phyloP scores from a whole-genome alignment of 495 filamentous ascomycete species.

The Trichoderma orchidacearum region DNA sequence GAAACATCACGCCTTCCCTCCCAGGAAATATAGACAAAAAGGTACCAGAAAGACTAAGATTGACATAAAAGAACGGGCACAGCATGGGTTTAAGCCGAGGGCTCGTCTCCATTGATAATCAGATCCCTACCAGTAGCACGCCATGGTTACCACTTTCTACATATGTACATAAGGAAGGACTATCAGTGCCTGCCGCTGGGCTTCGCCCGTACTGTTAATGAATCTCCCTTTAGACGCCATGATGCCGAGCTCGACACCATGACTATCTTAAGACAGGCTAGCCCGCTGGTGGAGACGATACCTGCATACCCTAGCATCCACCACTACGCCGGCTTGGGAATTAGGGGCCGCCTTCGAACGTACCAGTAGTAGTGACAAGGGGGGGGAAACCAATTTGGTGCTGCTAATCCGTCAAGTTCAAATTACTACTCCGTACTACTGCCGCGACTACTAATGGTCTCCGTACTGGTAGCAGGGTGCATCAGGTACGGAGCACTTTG shows the following conservation, averaged over 20 bases:
- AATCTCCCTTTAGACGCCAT: background rate
- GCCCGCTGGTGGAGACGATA: background rate
- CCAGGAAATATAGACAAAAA: background rate
- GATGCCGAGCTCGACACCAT: background rate
- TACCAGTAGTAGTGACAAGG: background rate
- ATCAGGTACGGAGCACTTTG: too few species aligned
- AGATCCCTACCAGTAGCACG: background rate
- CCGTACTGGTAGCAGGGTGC: too few species aligned
- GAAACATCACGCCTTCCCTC: background rate
- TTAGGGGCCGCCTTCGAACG: background rate
- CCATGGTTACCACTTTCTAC: background rate
- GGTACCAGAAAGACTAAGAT: background rate
- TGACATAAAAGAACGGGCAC: background rate
- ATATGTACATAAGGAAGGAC: background rate
- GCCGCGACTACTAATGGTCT: too few species aligned
- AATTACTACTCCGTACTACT: background rate
- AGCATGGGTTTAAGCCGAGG: background rate
- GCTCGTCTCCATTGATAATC: background rate
- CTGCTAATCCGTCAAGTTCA: background rate
- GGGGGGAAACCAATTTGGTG: background rate
- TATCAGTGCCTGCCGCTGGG: background rate
- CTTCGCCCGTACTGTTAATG: background rate
- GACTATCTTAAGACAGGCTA: background rate
- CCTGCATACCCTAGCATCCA: background rate
- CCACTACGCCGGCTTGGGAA: background rate